Conservation (phyloP, 768 basidiomycete species). For the Baorangia bicolor region DNA sequence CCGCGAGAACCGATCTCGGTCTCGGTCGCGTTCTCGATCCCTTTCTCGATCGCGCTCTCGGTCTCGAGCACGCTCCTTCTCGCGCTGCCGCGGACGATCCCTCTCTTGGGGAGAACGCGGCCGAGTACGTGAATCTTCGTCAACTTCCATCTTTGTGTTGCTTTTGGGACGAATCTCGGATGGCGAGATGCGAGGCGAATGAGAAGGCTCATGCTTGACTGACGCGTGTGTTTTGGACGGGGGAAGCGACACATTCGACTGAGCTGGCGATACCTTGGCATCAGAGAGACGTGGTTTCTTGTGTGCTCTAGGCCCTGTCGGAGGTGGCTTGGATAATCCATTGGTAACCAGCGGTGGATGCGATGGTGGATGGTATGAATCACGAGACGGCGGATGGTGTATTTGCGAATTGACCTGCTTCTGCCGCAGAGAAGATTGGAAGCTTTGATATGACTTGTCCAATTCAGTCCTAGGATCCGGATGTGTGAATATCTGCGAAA, state of each 20-base stretch:
- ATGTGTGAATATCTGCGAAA: conserved; percentile 14
- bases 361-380: conserved; percentile 38
- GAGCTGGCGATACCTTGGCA: conserved; percentile 34
- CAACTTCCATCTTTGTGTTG: conserved; percentile 52
- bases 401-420: conserved; percentile 30
- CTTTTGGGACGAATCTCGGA: conserved; percentile 29
- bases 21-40: conserved; percentile 36
- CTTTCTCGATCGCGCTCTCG: conserved; percentile 37
- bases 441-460: conserved; percentile 71
- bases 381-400: conserved; percentile 43
- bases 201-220: conserved; percentile 29
- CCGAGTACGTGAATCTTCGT: conserved; percentile 48
- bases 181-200: conserved; percentile 29
- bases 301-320: conserved; percentile 77
- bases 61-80: conserved; percentile 38
- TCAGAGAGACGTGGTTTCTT: conserved; percentile 79
- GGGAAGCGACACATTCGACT: conserved; percentile 32
- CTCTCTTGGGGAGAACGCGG: conserved; percentile 44
- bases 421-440: conserved; percentile 46
- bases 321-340: conserved; percentile 51
- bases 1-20: conserved; percentile 40
- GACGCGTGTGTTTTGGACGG: conserved; percentile 20
- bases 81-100: conserved; percentile 39
- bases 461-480: conserved; percentile 59
- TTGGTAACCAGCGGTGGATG: conserved; percentile 34